A percentile compares a stretch with the other conserved stretches of the same genome.
Conservation (phyloP, 371 early-diverging fungal species). For the Umbelopsis sp. region DNA sequence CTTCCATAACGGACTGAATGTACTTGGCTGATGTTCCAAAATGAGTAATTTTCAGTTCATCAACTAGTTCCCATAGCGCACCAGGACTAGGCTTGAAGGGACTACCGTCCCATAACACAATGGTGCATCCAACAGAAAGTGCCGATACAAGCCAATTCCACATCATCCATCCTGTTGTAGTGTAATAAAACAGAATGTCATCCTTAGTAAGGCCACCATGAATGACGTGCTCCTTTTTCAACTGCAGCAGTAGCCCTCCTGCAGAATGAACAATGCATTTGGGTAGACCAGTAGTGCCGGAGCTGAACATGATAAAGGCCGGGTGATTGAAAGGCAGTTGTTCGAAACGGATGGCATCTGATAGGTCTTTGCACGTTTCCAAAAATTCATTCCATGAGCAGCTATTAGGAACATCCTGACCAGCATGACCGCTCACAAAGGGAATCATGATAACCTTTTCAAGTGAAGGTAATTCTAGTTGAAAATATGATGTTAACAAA, state of each 20-base stretch:
- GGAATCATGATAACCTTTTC: slow-evolving; percentile 80
- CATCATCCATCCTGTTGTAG: slow-evolving; percentile 99
- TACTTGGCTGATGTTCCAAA: slow-evolving; percentile 97
- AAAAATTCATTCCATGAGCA: slow-evolving; percentile 30
- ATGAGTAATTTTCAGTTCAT: slow-evolving; percentile 78
- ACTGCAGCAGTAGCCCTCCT: slow-evolving; percentile 90
- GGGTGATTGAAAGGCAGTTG: slow-evolving; percentile 94
- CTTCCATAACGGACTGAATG: slow-evolving; percentile 89
- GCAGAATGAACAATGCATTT: slow-evolving; percentile 98
- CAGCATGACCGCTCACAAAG: slow-evolving; percentile 50
- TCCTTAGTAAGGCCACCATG: slow-evolving; percentile 76
- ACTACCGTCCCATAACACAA: slow-evolving; percentile 93
- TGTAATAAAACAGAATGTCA: slow-evolving; percentile 92
- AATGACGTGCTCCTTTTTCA: slow-evolving; percentile 92
- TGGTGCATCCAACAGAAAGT: slow-evolving; percentile 78
- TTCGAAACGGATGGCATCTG: slow-evolving; percentile 64
- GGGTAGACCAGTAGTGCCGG: slow-evolving; percentile 97
- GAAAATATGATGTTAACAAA: not conserved
- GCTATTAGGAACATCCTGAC: slow-evolving; percentile 16
- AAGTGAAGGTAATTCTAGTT: slow-evolving; percentile 50
- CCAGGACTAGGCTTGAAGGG: slow-evolving; percentile 87
- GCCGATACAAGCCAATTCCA: slow-evolving; percentile 96
- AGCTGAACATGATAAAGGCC: slow-evolving; percentile 94
- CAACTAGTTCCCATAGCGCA: slow-evolving; percentile 81
- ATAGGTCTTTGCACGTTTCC: slow-evolving; percentile 17